Evolutionary conservation across 768 basidiomycete genomes (phyloP).

Genomic region (Kwoniella bestiolae): DNA sequence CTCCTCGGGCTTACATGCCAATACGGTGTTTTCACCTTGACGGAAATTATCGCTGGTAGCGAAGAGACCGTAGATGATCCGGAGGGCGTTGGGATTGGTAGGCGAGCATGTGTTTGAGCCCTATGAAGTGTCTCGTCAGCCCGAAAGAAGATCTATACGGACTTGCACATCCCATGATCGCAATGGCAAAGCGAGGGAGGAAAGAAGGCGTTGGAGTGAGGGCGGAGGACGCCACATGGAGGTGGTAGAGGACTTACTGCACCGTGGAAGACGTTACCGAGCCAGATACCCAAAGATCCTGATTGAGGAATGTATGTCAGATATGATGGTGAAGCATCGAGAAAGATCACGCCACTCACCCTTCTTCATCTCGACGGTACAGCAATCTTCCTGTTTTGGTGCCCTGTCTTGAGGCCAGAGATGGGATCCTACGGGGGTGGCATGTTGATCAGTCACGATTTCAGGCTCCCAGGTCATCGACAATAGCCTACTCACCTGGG

Average conservation of each 20-base stretch:
- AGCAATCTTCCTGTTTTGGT: slow-evolving; percentile 28
- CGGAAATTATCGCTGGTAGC: slow-evolving; percentile 32
- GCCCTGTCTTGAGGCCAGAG: slow-evolving; percentile 32
- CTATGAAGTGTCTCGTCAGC: too few relatives aligned
- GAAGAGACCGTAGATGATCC: slow-evolving; percentile 32
- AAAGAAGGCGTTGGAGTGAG: too few relatives aligned
- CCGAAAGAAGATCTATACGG: too few relatives aligned
- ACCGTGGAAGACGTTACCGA: slow-evolving; percentile 33
- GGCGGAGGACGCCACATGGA: too few relatives aligned
- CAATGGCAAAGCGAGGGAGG: too few relatives aligned
- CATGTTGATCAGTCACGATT: too few relatives aligned
- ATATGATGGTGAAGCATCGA: not conserved
- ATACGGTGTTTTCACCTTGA: slow-evolving; percentile 30
- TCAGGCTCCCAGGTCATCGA: not conserved
- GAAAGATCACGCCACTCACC: slow-evolving; percentile 2
- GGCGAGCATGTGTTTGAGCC: slow-evolving; percentile 26
- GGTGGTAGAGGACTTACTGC: slow-evolving; percentile 22
- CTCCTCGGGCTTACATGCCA: slow-evolving; percentile 26
- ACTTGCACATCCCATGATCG: too few relatives aligned
- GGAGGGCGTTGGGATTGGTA: slow-evolving; percentile 18
- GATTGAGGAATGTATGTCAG: not conserved
- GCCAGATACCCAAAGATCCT: slow-evolving; percentile 35
- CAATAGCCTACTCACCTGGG: slow-evolving; percentile 20
- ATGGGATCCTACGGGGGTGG: slow-evolving; percentile 18
- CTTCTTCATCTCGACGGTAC: slow-evolving; percentile 34